Percentiles rank a stretch among this genome's conserved stretches.
Conservation (phyloP, 2,329 filamentous ascomycete genomes). For the Pseudogymnoascus sp. region DNA sequence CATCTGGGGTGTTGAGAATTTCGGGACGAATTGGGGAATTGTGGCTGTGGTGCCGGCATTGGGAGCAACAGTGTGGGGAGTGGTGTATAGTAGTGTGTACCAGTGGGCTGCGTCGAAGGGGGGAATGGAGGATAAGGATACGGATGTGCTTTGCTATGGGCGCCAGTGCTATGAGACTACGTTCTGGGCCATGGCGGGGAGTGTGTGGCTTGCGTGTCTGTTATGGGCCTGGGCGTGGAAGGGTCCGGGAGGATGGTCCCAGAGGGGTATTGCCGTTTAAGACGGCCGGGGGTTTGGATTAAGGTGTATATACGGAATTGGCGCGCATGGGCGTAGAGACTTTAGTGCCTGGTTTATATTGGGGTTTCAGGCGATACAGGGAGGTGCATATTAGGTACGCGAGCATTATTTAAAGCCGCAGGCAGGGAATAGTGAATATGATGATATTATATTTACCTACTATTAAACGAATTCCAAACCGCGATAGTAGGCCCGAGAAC, state of each 20-base stretch:
- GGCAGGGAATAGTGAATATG: neutral
- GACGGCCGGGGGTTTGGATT: neutral
- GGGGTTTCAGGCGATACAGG: neutral
- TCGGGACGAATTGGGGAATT: conserved; percentile 96
- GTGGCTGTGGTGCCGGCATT: conserved; percentile 84
- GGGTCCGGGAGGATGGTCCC: conserved; percentile 64
- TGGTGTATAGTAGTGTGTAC: conserved; percentile 78
- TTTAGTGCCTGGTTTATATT: neutral
- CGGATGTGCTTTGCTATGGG: conserved; percentile 67
- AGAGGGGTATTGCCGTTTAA: conserved; percentile 62
- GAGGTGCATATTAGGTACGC: conserved; percentile 2
- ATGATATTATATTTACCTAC: neutral
- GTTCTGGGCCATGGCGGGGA: conserved; percentile 79
- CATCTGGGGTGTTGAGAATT: conserved; percentile 97
- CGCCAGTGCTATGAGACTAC: conserved; percentile 68
- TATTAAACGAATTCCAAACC: neutral
- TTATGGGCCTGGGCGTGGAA: conserved; percentile 76
- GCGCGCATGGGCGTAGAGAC: neutral
- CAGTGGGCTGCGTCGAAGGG: conserved; percentile 51
- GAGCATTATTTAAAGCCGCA: neutral
- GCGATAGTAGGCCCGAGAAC: neutral
- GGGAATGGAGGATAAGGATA: conserved; percentile 27
- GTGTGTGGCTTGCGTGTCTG: conserved; percentile 66
- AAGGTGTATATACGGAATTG: neutral
- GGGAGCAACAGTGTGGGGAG: conserved; percentile 81